Evolutionary conservation across 1,284 basidiomycete species (phyloP).

Genomic region (Bjerkandera adusta): DNA sequence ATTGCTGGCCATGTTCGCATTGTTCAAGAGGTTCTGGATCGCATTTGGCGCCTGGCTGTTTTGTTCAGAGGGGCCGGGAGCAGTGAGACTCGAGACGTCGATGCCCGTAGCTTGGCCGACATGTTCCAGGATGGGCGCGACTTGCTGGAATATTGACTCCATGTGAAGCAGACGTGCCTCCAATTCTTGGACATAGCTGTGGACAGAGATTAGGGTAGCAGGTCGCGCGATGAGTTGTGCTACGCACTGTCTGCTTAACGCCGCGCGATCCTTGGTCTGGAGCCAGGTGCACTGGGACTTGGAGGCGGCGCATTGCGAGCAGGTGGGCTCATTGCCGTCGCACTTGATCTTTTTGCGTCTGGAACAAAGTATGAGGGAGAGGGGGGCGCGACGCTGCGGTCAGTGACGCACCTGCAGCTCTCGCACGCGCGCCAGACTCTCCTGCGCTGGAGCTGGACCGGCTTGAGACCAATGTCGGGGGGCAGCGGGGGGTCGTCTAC

Average conservation of each 20-base stretch:
- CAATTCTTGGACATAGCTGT: slow-evolving; percentile 83
- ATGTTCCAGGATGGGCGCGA: slow-evolving; percentile 73
- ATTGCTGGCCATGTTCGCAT: slow-evolving; percentile 25
- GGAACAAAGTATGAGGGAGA: slow-evolving; percentile 13
- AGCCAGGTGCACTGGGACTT: slow-evolving; percentile 80
- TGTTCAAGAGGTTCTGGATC: slow-evolving; percentile 29
- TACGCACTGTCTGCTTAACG: slow-evolving; percentile 79
- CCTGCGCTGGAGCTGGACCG: slow-evolving; percentile 71
- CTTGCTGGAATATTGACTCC: slow-evolving; percentile 76
- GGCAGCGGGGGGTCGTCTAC: slow-evolving; percentile 53
- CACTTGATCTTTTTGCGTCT: slow-evolving; percentile 90
- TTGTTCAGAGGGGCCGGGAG: slow-evolving; percentile 29
- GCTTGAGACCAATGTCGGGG: slow-evolving; percentile 59
- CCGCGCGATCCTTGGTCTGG: slow-evolving; percentile 83
- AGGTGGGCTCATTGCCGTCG: slow-evolving; percentile 82
- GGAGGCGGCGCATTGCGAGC: slow-evolving; percentile 72
- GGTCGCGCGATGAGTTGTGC: slow-evolving; percentile 10
- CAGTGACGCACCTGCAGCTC: slow-evolving; percentile 66
- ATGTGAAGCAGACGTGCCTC: slow-evolving; percentile 81
- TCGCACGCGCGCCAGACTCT: slow-evolving; percentile 83
- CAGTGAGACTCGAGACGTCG: slow-evolving; percentile 36
- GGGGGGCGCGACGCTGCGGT: slow-evolving; percentile 18
- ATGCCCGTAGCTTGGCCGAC: slow-evolving; percentile 43
- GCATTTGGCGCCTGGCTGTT: slow-evolving; percentile 21
- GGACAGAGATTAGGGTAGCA: slow-evolving; percentile 18